These are phyloP conservation scores for Penstemon newberryi DNA, from an alignment of 257 asterid species.

Conservation along the genomic window DNA sequence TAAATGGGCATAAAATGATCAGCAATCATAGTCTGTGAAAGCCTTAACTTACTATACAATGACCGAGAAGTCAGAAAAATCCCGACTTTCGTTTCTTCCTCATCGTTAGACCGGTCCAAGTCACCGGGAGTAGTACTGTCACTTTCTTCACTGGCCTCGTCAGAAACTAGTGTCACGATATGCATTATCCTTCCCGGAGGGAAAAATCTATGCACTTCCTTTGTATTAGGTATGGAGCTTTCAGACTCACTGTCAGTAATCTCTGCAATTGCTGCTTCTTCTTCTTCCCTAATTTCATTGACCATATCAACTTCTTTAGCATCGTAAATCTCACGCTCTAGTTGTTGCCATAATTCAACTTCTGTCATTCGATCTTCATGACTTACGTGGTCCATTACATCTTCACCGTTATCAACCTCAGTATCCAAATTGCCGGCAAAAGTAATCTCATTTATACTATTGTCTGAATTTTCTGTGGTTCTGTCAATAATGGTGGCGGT, in stretches of 20 bases:
- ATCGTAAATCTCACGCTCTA: slow-evolving; percentile 84
- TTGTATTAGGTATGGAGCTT: slow-evolving; percentile 54
- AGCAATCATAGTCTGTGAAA: slow-evolving; percentile 86
- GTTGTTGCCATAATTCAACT: slow-evolving; percentile 91
- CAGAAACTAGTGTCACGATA: slow-evolving; percentile 60
- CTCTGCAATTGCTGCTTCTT: slow-evolving; percentile 76
- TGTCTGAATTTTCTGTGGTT: slow-evolving; percentile 38
- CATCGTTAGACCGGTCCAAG: slow-evolving; percentile 26
- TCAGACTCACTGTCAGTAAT: slow-evolving; percentile 46
- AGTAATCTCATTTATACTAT: slow-evolving; percentile 33
- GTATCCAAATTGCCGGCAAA: slow-evolving; percentile 25
- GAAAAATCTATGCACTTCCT: slow-evolving; percentile 87
- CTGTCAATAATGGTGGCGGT: slow-evolving; percentile 25
- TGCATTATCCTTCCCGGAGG: slow-evolving; percentile 93
- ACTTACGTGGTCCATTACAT: slow-evolving; percentile 42
- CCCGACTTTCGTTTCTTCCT: slow-evolving; percentile 53
- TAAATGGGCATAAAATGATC: slow-evolving; percentile 97
- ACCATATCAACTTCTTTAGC: slow-evolving; percentile 50
- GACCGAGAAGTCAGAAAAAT: slow-evolving; percentile 78
- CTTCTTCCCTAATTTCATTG: slow-evolving; percentile 81
- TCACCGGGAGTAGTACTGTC: slow-evolving; percentile 35
- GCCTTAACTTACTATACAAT: slow-evolving; percentile 75
- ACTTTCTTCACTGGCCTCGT: slow-evolving; percentile 39
- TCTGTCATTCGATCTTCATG: slow-evolving; percentile 79
- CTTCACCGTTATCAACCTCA: slow-evolving; percentile 42